Evolutionary conservation across 1,139 yeast species (phyloP).

Genomic region (Kurtzmaniella quercitrusa): DNA sequence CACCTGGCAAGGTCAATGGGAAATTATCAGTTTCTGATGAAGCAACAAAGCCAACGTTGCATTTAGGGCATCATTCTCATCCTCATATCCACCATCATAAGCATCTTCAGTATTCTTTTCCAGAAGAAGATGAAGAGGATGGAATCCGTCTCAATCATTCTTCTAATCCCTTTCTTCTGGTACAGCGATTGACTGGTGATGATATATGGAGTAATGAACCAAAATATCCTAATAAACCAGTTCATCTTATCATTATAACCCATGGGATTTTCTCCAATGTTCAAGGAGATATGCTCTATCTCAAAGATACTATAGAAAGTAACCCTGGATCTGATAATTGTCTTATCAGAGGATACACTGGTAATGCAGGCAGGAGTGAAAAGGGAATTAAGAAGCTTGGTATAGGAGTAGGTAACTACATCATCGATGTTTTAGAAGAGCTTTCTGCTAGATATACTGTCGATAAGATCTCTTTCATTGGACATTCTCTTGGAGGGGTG

Average conservation of each 20-base stretch:
- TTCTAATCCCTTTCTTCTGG: slow-evolving; percentile 25
- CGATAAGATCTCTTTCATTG: slow-evolving; percentile 73
- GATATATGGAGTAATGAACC: slow-evolving; percentile 67
- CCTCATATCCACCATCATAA: slow-evolving; percentile 7
- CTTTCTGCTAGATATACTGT: slow-evolving; percentile 28
- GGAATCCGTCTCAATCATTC: slow-evolving; percentile 10
- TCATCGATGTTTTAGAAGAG: slow-evolving; percentile 50
- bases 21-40: neutral
- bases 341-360: slow-evolving; percentile 75
- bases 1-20: neutral
- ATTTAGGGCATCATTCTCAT: slow-evolving; percentile 11
- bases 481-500: slow-evolving; percentile 90
- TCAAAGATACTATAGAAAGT: slow-evolving; percentile 73
- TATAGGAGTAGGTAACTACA: slow-evolving; percentile 65
- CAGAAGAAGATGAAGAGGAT: slow-evolving; percentile 7
- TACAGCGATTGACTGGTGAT: slow-evolving; percentile 50
- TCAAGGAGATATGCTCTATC: slow-evolving; percentile 81
- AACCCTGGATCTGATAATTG: slow-evolving; percentile 54
- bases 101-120: neutral
- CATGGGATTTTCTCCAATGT: slow-evolving; percentile 92
- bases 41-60: neutral
- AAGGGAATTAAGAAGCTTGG: slow-evolving; percentile 85
- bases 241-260: slow-evolving; percentile 73
- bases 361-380: slow-evolving; percentile 86
- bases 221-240: slow-evolving; percentile 38